phyloP scores from a whole-genome alignment of 106 monocot species.

The Hemerocallis citrina region DNA sequence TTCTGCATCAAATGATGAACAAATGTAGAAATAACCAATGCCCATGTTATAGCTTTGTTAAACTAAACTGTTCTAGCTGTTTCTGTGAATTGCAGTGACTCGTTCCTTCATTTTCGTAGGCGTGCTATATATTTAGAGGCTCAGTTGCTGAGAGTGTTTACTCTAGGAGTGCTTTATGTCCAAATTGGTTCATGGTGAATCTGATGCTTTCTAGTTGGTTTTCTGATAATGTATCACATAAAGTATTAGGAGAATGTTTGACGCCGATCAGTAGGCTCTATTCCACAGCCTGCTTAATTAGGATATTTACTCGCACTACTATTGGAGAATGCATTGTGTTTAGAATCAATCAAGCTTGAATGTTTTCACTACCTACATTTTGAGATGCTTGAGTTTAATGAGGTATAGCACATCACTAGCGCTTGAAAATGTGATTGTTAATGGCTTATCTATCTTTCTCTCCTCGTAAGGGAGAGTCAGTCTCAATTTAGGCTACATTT shows the following conservation, averaged over 20 bases:
- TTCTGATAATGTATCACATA: neutral
- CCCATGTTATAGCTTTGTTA: neutral
- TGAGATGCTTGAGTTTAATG: neutral
- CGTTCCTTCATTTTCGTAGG: neutral
- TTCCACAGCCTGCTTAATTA: neutral
- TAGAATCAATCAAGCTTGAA: neutral
- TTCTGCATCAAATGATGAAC: neutral
- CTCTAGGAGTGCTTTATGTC: neutral
- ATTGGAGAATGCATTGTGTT: neutral
- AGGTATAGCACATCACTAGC: too few species aligned
- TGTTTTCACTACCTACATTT: neutral
- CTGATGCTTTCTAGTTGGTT: neutral
- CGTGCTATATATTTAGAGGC: neutral
- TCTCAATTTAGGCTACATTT: neutral
- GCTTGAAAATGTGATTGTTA: neutral
- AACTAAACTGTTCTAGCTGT: neutral
- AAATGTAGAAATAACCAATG: neutral
- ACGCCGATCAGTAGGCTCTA: neutral
- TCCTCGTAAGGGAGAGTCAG: neutral
- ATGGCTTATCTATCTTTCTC: neutral
- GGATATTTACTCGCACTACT: neutral
- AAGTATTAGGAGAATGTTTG: neutral
- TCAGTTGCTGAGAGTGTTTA: neutral
- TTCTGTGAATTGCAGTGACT: neutral
- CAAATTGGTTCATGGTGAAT: neutral